Evolutionary conservation across 2,329 filamentous ascomycete species (phyloP), one percentile per base, ranked within the genome.

Genomic region (Colletotrichum tanaceti): DNA sequence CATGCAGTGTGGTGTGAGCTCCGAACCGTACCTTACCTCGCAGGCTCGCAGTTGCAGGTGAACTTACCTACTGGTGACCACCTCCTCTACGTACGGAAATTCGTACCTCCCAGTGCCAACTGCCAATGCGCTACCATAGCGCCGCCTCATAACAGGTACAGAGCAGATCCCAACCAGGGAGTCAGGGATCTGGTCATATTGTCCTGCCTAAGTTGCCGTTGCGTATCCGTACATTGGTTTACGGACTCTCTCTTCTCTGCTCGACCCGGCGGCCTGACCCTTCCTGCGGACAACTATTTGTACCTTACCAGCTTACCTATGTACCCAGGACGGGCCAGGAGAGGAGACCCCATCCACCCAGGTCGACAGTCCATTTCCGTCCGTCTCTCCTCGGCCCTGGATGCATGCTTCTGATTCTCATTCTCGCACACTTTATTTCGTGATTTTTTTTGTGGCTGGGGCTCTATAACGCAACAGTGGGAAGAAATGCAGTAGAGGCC

Each of bases 101-200:
- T n/a, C n/a, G n/a, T n/a, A n/a, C n/a, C n/a, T n/a, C n/a, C n/a
- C n/a, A n/a, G n/a, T n/a, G n/a, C n/a, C n/a, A n/a, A n/a, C n/a
- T 9, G 28, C 32, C 50, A 38, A 38, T 41, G 61, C 54, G 46
- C 53, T 55, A 53, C 41, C 43, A 53, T 24, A 43, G 44, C 20
- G 49, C 49, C 20, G 49, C 49, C 41, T 67, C 47, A 24, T 22
- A 14, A 52, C 46, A 22, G 53, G 53, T n/a, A 20, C 32, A 59
- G 28, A 38, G 46, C 43, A 60, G 46, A 65, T 60, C 63, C 55
- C 53, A 57, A 60, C 47, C 22, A 59, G 11, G 59, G 35, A 28
- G 38, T 50, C 63, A 65, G 63, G 63, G 47, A 65, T 57, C 57
- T 28, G 35, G 47, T 32, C 28, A 32, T 32, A 7, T 32, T 32